A percentile compares a stretch with the other conserved stretches of the same genome.
These are phyloP conservation scores for Aspergillus sojae DNA, from an alignment of 2,329 filamentous ascomycete species.

Conservation along the genomic window DNA sequence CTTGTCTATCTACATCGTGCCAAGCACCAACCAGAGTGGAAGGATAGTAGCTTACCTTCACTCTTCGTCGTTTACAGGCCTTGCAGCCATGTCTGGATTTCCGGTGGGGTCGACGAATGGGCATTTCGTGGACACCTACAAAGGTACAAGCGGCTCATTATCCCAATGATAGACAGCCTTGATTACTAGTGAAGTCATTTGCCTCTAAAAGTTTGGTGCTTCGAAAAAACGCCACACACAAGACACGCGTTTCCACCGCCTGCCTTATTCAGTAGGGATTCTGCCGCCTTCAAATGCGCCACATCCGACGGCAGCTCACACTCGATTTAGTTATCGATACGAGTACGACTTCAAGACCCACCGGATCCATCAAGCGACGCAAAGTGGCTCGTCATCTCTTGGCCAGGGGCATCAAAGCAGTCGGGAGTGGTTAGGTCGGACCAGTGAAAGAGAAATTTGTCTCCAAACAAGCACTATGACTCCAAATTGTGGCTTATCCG, in stretches of 20 bases:
- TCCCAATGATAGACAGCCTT: not conserved
- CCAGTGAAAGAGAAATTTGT: not conserved
- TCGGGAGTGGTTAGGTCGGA: not conserved
- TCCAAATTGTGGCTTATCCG: not conserved
- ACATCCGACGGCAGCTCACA: not conserved
- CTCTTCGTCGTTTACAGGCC: constrained; percentile 26
- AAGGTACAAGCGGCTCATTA: not conserved
- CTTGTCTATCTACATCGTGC: not conserved
- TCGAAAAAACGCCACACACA: not conserved
- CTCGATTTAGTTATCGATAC: not conserved
- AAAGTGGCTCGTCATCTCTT: not conserved
- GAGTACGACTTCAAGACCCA: not conserved
- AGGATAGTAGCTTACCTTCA: constrained; percentile 20
- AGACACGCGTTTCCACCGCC: not conserved
- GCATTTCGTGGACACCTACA: not conserved
- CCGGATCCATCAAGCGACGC: not conserved
- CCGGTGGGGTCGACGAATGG: constrained; percentile 11
- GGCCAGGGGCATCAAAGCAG: not conserved
- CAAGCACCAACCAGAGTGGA: not conserved
- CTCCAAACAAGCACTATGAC: not conserved
- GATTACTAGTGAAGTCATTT: not conserved
- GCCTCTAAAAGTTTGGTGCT: not conserved
- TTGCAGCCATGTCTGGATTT: constrained; percentile 29
- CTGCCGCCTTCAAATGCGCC: not conserved
- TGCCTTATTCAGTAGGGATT: accelerated